Evolutionary conservation across 148 eudicot species (phyloP).

Genomic region (Beta vulgaris): DNA sequence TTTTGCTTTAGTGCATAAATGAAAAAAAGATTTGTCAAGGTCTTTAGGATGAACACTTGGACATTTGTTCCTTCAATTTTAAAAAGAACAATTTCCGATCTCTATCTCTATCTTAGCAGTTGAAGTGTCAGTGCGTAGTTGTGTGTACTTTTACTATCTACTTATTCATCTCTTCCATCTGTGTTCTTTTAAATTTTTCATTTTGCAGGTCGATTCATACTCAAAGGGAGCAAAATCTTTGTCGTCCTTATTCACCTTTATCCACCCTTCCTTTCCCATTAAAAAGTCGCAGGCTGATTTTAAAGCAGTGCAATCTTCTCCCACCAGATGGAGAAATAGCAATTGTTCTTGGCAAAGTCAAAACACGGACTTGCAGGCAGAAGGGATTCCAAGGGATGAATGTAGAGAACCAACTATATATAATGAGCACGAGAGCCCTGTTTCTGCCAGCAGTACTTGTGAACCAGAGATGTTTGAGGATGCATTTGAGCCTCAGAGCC

Average conservation of each 20-base stretch:
- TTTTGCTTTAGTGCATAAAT: too few species aligned
- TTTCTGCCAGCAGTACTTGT: conserved; percentile 39
- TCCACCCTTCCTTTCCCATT: conserved; percentile 48
- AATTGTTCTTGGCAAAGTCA: conserved; percentile 39
- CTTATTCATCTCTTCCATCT: not conserved
- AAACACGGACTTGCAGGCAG: conserved; percentile 38
- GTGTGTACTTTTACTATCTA: not conserved
- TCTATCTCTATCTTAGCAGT: too few species aligned
- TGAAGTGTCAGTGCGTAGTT: not conserved
- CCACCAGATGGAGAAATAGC: conserved; percentile 57
- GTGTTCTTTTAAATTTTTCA: not conserved
- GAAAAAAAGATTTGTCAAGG: too few species aligned
- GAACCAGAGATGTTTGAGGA: conserved; percentile 67
- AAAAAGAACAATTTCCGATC: too few species aligned
- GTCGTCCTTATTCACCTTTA: conserved; percentile 57
- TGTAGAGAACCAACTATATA: conserved; percentile 21
- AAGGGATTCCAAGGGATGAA: conserved; percentile 31
- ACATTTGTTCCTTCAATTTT: not conserved
- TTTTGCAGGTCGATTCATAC: conserved; percentile 53
- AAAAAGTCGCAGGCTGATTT: conserved; percentile 35
- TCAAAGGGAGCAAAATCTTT: conserved; percentile 45
- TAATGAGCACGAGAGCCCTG: conserved; percentile 32
- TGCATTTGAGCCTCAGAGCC: conserved; percentile 40
- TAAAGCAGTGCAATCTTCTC: conserved; percentile 45
- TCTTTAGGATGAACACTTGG: too few species aligned